Base-by-base conservation (phyloP, 495 filamentous ascomycete genomes). In the Penicillium canariense region DNA sequence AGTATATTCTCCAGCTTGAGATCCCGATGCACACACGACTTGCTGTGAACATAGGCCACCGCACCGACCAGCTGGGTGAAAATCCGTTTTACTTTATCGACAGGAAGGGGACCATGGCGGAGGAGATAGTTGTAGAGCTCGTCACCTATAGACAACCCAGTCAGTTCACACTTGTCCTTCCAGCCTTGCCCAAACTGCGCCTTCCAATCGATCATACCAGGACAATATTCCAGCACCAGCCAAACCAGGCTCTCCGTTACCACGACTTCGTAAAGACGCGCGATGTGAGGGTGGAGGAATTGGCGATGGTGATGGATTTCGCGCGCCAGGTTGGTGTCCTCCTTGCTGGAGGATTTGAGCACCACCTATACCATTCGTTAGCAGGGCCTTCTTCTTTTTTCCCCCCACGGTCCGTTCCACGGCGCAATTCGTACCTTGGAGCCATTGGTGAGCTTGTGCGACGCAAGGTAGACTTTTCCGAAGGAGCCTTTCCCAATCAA, bases 261-360 rank as follows among this genome's bases (percentile, higher is more conserved):
- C 51, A 97, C 93, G 45, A 98, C 93, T 73, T 98, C 94, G 76
- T 98, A 97, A 11, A 98, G 77, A 10, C 94, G 83, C 22, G 94
- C 92, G 67, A 98, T 98, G 75, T 98, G 94, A 25, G 94, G 94
- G 68, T 98, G 94, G 54, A 96, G 78, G 69, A 98, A 96, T 74
- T 98, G 94, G 59, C 94, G 88, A 68, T 98, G 94, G 65, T 98
- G 94, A 67, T 98, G 94, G 59, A 98, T 97, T 68, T 98, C 94
- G 52, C 94, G 87, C 32, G 92, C 91, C 34, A 98, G 86, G 68
- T 97, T 97, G 27, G 89, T 82, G 66, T 98, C 94, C 61, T 93
- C 87, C 72, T 96, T 97, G 66, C 91, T 92, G 51, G 94, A 92
- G 40, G 93, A 96, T 72, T 97, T 97, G 67, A 97, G 90, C 14